Evolutionary conservation across 164 flowering plant genomes (phyloP), one percentile per base, ranked within the genome.

Genomic region (Aristolochia californica): DNA sequence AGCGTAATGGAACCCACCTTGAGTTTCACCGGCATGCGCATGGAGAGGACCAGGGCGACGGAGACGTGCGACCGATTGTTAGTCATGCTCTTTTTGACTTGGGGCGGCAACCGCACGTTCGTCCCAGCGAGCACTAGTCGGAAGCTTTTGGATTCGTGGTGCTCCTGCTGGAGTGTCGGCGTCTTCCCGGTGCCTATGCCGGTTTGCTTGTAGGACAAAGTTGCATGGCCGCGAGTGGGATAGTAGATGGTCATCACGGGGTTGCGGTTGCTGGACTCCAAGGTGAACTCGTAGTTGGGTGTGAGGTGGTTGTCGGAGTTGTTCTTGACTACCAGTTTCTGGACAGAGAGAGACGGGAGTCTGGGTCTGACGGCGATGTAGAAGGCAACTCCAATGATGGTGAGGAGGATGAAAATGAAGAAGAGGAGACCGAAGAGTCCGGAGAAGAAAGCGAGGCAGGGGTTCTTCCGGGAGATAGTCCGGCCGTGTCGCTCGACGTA

Each of bases 101-200:
- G 76, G n/a, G 17, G 24, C 13, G 85, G 74, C 65, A 79, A 49
- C 21, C 1, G 26, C 3, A 20, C 56, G 5, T 59, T 58, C 0
- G 70, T 48, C 0, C 71, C 75, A 9, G 50, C 4, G 5, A 76
- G 64, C 4, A 18, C 53, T 18, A 74, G 13, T 1, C 13, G 26
- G 15, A 78, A 51, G 4, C 9, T 20, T 1, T 43, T 54, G 2
- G 67, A 25, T 1, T 64, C 59, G 25, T 54, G 28, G 13, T 48
- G 5, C 0, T 45, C 73, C 40, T 63, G 71, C 12, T 52, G 15
- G 38, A 70, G 64, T 0, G 47, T 5, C 1, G 71, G 73, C 40
- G 57, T 60, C 25, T 59, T 57, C 0, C 84, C 86, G 0, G 14
- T 16, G 2, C 70, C 88, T 20, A 85, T 67, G 24, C 66, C 57